Conservation (phyloP, 108 stramenopile genomes). For the Aurantiochytrium sp. region DNA sequence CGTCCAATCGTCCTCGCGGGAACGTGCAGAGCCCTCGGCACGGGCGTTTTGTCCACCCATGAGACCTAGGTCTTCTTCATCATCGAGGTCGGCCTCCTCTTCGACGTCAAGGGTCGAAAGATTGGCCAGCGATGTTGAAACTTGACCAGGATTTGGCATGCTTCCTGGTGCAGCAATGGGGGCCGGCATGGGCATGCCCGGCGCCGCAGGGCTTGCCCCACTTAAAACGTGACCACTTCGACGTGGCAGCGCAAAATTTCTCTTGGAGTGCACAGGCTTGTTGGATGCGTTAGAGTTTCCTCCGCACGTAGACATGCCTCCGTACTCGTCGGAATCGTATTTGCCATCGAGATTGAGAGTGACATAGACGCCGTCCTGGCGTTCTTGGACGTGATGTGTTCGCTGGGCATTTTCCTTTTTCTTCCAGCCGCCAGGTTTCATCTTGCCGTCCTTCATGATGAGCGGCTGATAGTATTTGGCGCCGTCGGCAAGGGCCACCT, state of each 20-base stretch:
- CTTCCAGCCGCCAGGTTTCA: neutral
- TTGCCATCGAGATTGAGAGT: neutral
- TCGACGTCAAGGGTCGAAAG: neutral
- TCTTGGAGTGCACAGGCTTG: neutral
- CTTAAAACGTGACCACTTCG: neutral
- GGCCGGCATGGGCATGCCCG: neutral
- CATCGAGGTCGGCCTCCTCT: neutral
- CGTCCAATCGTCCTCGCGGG: neutral
- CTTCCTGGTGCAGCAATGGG: neutral
- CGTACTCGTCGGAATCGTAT: neutral
- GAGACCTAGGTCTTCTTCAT: neutral
- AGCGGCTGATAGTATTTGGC: constrained; percentile 1
- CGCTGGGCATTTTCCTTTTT: constrained; percentile 10
- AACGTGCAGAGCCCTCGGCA: no score
- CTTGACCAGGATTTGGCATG: neutral
- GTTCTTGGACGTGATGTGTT: neutral
- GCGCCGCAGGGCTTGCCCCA: neutral
- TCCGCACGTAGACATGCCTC: neutral
- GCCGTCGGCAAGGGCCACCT: neutral
- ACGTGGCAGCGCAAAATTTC: neutral
- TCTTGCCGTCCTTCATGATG: neutral
- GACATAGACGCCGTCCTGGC: neutral
- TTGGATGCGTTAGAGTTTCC: neutral
- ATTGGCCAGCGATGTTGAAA: neutral
- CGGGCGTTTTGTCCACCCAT: no score